A percentile compares a stretch with the other conserved stretches of the same genome.
Evolutionary conservation across 2,329 filamentous ascomycete genomes (phyloP).

Genomic region (Pyrenophora seminiperda): DNA sequence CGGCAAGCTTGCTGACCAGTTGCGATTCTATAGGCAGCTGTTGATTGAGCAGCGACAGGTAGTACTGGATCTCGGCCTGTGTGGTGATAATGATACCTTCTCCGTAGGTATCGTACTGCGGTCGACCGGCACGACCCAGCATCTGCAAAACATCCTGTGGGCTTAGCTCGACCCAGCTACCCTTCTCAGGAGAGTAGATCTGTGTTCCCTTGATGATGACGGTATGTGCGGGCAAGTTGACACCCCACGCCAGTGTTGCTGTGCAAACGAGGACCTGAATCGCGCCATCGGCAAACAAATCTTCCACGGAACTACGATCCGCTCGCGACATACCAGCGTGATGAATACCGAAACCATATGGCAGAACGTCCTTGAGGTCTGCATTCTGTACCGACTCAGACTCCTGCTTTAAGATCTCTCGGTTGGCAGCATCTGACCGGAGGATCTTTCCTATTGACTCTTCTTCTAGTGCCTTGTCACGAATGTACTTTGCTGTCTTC

Average conservation of each 20-base stretch:
- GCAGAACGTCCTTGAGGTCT: constrained; percentile 90
- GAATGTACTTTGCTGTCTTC: constrained; percentile 94
- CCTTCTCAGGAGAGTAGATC: constrained; percentile 97
- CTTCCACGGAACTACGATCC: constrained; percentile 94
- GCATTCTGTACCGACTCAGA: constrained; percentile 80
- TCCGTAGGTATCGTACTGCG: constrained; percentile 96
- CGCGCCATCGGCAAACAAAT: constrained; percentile 86
- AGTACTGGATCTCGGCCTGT: constrained; percentile 94
- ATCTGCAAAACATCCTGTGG: constrained; percentile 98
- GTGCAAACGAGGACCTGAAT: constrained; percentile 97
- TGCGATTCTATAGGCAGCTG: constrained; percentile 98
- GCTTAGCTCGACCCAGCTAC: constrained; percentile 96
- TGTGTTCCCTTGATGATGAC: constrained; percentile 99
- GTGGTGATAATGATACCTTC: constrained; percentile 99
- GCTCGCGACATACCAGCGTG: constrained; percentile 95
- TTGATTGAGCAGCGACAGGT: constrained; percentile 93
- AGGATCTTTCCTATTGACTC: constrained; percentile 97
- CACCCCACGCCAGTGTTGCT: constrained; percentile 98
- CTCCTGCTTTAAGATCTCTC: constrained; percentile 86
- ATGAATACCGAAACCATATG: constrained; percentile 97
- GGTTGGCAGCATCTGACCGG: constrained; percentile 86
- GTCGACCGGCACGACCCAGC: constrained; percentile 94
- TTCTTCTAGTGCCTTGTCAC: constrained; percentile 94
- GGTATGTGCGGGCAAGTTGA: constrained; percentile 95
- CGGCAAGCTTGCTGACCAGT: constrained; percentile 87